These are phyloP conservation scores for Juglanconis oblonga DNA, from an alignment of 2,329 filamentous ascomycete species.

Conservation along the genomic window DNA sequence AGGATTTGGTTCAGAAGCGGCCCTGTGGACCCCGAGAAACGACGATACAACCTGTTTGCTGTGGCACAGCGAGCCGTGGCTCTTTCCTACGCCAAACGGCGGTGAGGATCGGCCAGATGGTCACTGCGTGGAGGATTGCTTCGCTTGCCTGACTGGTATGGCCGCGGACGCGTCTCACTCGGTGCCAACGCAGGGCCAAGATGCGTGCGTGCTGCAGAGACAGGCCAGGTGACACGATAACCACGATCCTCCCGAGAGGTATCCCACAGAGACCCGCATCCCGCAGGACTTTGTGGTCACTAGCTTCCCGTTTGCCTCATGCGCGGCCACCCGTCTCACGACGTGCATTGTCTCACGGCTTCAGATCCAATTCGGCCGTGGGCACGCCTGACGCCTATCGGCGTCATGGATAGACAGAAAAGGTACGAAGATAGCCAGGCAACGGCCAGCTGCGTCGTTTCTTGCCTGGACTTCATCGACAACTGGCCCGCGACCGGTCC, in stretches of 20 bases:
- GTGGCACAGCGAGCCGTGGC: slow-evolving; percentile 13
- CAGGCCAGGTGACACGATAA: background rate
- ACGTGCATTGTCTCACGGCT: slow-evolving; percentile 6
- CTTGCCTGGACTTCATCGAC: background rate
- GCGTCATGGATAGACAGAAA: background rate
- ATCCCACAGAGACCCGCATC: background rate
- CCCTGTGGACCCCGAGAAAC: slow-evolving; percentile 6
- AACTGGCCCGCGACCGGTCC: background rate
- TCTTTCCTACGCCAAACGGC: slow-evolving; percentile 16
- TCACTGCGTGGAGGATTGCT: slow-evolving; percentile 3
- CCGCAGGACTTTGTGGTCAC: background rate
- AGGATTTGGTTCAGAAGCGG: background rate
- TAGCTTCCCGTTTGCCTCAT: background rate
- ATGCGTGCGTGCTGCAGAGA: slow-evolving; percentile 2
- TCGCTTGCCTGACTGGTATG: slow-evolving; percentile 1
- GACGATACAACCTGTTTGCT: slow-evolving; percentile 14
- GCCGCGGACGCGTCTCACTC: slow-evolving; percentile 5
- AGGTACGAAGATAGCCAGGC: too few relatives aligned
- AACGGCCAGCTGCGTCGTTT: background rate
- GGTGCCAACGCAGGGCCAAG: background rate
- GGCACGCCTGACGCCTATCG: background rate
- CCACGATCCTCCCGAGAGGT: background rate
- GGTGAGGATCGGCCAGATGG: slow-evolving; percentile 11
- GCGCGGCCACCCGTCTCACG: background rate
- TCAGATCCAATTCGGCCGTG: slow-evolving; percentile 14